phyloP scores from a whole-genome alignment of 345 rosid species.

The Hypericum perforatum region DNA sequence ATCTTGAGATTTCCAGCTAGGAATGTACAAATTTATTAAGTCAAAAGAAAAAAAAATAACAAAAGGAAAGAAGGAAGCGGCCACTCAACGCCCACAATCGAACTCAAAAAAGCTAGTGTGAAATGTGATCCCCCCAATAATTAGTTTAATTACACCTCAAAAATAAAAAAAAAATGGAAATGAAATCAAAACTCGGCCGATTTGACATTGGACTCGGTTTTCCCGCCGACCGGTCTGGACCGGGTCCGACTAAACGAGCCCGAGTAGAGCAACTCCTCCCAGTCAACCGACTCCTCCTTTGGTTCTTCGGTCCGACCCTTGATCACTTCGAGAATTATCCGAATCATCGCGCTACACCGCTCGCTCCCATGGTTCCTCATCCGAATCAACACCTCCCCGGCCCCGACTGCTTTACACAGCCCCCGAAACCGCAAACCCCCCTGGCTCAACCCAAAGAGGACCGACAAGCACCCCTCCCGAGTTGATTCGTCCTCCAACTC shows the following conservation, averaged over 20 bases:
- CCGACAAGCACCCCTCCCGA: slow-evolving; percentile 51
- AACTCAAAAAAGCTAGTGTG: no score
- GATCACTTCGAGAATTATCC: slow-evolving; percentile 39
- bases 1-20: no score
- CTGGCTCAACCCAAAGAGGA: slow-evolving; percentile 46
- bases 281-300: slow-evolving; percentile 48
- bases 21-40: no score
- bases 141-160: no score
- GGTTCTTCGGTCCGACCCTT: slow-evolving; percentile 27
- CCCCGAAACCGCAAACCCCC: slow-evolving; percentile 64
- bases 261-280: slow-evolving; percentile 72
- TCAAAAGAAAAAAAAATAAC: no score
- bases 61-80: no score
- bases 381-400: slow-evolving; percentile 40
- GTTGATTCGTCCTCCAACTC: slow-evolving; percentile 37
- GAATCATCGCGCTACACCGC: slow-evolving; percentile 38
- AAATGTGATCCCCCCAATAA: no score
- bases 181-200: slow-evolving; percentile 1
- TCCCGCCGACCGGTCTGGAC: background rate
- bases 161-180: background rate
- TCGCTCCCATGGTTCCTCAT: slow-evolving; percentile 43
- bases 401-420: slow-evolving; percentile 56
- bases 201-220: background rate
- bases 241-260: slow-evolving; percentile 11
- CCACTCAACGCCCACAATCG: no score